Base-by-base conservation (phyloP, 2,329 filamentous ascomycete genomes). In the Colletotrichum spinosum region DNA sequence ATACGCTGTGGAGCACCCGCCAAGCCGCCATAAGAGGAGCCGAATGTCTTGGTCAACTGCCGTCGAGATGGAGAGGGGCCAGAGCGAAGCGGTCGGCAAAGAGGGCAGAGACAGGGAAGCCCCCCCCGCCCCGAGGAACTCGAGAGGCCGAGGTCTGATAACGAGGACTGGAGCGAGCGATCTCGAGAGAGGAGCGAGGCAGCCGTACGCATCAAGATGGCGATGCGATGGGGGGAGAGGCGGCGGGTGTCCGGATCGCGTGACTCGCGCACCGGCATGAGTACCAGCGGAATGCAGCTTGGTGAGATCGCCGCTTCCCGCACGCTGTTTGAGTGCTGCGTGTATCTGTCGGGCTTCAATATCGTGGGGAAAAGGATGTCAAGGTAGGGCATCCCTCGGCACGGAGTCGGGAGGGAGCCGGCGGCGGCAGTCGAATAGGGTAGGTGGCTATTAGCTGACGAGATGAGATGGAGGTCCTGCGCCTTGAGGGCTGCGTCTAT, bases 11-110 rank as follows among this genome's bases (percentile, higher is more conserved):
- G 57, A 15, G 45, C 50, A 25, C 25, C 37, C 46, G 62, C 62
- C 58, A 65, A 65, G 62, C 51, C 58, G 46, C 62, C 25, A 52
- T 25, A 37, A 57, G 34, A 52, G 57, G 39, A 49, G 46, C 62
- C 38, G 9, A 45, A 39, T 33, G 56, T 15, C 33, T 50, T 41
- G 50, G 39, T 51, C 49, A 48, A 61, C 50, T 41, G 51, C 55
- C 46, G 46, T 44, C 46, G 17, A 55, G 42, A 33, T 41, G 48
- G 15, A 48, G 53, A 33, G 51, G 38, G n/a, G 17, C 38, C 8
- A 25, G 13, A 8, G 45, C 12, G 34, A 45, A n/a, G 42, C 42
- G 42, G 38, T 37, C 25, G 25, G 25, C 25, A 25, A 25, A 25
- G 25, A 25, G 25, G 25, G 3, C 25, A 25, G 25, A 25, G 25